Evolutionary conservation across 2,329 filamentous ascomycete species (phyloP), one percentile per base, ranked within the genome.

Genomic region (Ambrosiella beaveri): DNA sequence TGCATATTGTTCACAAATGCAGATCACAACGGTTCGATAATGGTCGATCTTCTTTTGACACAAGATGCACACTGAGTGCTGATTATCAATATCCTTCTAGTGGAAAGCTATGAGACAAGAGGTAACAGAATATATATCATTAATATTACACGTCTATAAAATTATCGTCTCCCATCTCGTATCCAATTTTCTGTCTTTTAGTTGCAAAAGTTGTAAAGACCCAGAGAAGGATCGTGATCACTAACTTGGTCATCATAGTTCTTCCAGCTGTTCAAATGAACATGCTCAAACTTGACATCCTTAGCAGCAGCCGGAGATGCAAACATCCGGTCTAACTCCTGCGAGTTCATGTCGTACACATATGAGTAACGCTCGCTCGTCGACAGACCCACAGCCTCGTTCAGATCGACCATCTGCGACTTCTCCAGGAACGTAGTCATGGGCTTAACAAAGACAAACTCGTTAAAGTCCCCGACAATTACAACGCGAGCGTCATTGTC

Each of bases 231-330:
- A 64, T 88, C 84, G 65, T 87, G 84, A 66, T 87, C 84, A 56
- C 77, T 82, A 19, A 79, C 75, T 66, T 78, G 72, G 57, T 77
- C 77, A 37, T 71, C 74, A 60, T 68, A 74, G 37, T 72, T 69
- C 54, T 78, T 74, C 84, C 84, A 88, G 2, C 82, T 81, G 67
- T 86, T 87, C 56, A 86, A 71, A 69, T 87, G 84, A 35, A 87
- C 65, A 68, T 88, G 83, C 72, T 86, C 80, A 63, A 80, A 79
- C 64, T 72, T 68, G 13, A 73, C 68, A 3, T 67, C 65, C 36
- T 65, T 65, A 35, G 69, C 70, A 60, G 84, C 64, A 54, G 71
- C 71, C 35, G 74, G 71, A 65, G 79, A 84, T 59, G 85, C 75
- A 63, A 77, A 86, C 69, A 85, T 79, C 70, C 87, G 84, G 67